A percentile compares a stretch with the other conserved stretches of the same genome.
Evolutionary conservation across 208 protist species (phyloP).

Genomic region (Acanthamoeba healyi): DNA sequence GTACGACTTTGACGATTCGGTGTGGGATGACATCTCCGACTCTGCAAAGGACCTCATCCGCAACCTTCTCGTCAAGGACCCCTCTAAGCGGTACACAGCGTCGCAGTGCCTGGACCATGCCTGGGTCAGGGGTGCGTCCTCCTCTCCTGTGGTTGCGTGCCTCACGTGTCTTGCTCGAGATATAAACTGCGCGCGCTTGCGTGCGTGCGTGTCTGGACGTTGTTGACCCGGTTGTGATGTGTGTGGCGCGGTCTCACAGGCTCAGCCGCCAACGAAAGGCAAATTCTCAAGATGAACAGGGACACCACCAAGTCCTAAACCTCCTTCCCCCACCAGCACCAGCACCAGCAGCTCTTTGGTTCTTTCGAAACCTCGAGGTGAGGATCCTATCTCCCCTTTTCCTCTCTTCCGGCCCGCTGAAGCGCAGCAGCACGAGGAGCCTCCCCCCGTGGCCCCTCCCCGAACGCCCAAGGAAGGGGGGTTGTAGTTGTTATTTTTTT

Average conservation of each 20-base stretch:
- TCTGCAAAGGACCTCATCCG: slow-evolving; percentile 88
- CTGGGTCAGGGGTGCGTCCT: slow-evolving; percentile 81
- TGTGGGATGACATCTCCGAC: slow-evolving; percentile 78
- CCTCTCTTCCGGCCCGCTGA: no score
- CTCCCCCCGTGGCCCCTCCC: no score
- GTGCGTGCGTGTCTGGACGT: not conserved
- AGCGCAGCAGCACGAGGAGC: no score
- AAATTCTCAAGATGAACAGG: slow-evolving; percentile 51
- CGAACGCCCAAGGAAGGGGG: no score
- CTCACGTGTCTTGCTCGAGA: not conserved
- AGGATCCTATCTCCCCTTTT: no score
- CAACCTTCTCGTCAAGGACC: slow-evolving; percentile 85
- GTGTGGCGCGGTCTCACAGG: no score
- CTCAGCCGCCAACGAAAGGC: slow-evolving; percentile 32
- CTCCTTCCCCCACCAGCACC: no score
- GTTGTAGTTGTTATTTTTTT: no score
- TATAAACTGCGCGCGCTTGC: not conserved
- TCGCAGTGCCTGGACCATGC: slow-evolving; percentile 84
- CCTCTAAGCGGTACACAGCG: slow-evolving; percentile 82
- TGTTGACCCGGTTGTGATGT: no score
- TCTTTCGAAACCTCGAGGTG: no score
- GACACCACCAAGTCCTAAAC: slow-evolving; percentile 45
- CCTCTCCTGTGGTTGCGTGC: no score
- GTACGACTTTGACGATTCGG: slow-evolving; percentile 82
- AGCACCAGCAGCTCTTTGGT: no score